Evolutionary conservation across 352 stramenopile genomes (phyloP).

Genomic region (Globisporangium radiosum): DNA sequence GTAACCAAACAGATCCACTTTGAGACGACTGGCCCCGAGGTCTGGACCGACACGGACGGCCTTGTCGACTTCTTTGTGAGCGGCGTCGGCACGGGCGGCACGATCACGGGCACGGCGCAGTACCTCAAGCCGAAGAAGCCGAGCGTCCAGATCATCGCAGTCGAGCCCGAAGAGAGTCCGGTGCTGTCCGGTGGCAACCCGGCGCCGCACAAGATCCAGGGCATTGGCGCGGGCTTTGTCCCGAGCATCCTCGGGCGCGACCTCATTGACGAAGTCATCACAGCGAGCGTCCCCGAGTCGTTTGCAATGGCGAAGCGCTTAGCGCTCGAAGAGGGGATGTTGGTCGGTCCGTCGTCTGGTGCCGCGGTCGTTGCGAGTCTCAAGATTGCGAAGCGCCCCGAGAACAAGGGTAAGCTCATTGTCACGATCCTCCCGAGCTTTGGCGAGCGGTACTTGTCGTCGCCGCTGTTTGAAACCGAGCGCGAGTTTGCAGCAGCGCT

Average conservation of each 20-base stretch:
- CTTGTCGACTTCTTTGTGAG: conserved; percentile 86
- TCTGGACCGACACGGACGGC: conserved; percentile 87
- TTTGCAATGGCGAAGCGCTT: conserved; percentile 86
- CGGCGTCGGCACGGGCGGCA: conserved; percentile 83
- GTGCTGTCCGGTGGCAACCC: conserved; percentile 80
- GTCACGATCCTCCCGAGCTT: conserved; percentile 89
- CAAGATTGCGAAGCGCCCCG: conserved; percentile 71
- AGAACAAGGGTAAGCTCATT: conserved; percentile 85
- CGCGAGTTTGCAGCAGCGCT: conserved; percentile 66
- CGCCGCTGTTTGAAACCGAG: conserved; percentile 72
- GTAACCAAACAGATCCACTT: conserved; percentile 56
- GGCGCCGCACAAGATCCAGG: conserved; percentile 83
- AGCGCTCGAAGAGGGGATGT: conserved; percentile 78
- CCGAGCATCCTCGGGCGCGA: conserved; percentile 69
- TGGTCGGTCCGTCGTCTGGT: conserved; percentile 82
- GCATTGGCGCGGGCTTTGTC: conserved; percentile 81
- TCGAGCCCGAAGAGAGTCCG: conserved; percentile 79
- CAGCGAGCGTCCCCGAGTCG: conserved; percentile 66
- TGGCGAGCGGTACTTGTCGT: conserved; percentile 85
- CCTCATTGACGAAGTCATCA: conserved; percentile 89
- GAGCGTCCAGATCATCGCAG: conserved; percentile 72
- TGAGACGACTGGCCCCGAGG: conserved; percentile 82
- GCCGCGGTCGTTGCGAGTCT: conserved; percentile 80
- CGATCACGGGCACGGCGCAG: conserved; percentile 74
- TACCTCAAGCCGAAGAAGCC: conserved; percentile 88